phyloP scores from a whole-genome alignment of 2,329 filamentous ascomycete genomes.

The Paraphaeosphaeria sporulosa region DNA sequence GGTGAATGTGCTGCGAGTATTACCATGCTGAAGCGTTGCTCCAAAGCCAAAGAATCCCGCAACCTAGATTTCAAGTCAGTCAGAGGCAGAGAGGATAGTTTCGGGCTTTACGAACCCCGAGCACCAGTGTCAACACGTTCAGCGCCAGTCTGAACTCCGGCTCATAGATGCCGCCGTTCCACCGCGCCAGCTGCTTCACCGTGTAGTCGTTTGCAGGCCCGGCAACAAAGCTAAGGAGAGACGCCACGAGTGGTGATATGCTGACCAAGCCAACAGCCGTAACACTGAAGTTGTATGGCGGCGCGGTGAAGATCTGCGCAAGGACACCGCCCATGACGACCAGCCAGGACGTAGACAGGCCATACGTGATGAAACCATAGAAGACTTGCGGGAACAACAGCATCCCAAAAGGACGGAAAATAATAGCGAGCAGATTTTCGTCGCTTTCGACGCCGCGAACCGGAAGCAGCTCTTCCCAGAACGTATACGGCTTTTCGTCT shows the following conservation, averaged over 20 bases:
- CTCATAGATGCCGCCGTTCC: slow-evolving; percentile 83
- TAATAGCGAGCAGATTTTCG: slow-evolving; percentile 33
- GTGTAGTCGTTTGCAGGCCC: slow-evolving; percentile 76
- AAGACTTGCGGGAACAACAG: slow-evolving; percentile 39
- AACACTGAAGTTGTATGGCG: slow-evolving; percentile 38
- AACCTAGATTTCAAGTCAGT: not conserved
- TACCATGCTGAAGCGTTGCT: slow-evolving; percentile 67
- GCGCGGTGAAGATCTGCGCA: slow-evolving; percentile 38
- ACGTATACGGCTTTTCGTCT: slow-evolving; percentile 32
- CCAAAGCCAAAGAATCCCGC: slow-evolving; percentile 84
- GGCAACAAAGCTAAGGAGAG: slow-evolving; percentile 77
- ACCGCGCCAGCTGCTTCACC: slow-evolving; percentile 72
- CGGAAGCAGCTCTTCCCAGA: slow-evolving; percentile 27
- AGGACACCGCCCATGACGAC: slow-evolving; percentile 35
- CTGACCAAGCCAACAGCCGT: slow-evolving; percentile 34
- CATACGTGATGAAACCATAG: slow-evolving; percentile 37
- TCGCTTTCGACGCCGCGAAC: slow-evolving; percentile 29
- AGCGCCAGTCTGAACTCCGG: slow-evolving; percentile 87
- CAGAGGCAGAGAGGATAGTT: no score
- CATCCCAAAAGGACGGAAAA: slow-evolving; percentile 41
- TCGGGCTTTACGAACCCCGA: slow-evolving; percentile 66
- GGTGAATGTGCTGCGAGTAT: no score
- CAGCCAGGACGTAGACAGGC: slow-evolving; percentile 32
- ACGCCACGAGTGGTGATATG: slow-evolving; percentile 74
- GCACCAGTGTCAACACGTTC: slow-evolving; percentile 78